phyloP scores from a whole-genome alignment of 1,284 basidiomycete genomes.

The Marasmius tenuissimus region DNA sequence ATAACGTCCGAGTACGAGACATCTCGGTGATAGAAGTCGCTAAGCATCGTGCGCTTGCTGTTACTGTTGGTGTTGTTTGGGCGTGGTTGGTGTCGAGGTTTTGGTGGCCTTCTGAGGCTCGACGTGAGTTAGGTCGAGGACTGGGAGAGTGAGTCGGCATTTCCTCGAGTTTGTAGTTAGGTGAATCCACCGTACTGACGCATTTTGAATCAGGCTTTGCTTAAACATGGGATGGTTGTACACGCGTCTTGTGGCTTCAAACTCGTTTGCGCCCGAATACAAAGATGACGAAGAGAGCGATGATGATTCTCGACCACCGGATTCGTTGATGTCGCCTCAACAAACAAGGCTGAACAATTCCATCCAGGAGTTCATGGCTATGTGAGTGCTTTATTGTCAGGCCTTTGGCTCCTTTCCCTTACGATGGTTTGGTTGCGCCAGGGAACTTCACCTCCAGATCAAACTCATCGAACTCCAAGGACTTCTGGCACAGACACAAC shows the following conservation, averaged over 20 bases:
- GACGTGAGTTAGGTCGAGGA: constrained; percentile 81
- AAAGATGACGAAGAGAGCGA: constrained; percentile 26
- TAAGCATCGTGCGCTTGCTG: constrained; percentile 74
- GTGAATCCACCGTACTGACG: neutral
- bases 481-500: constrained; percentile 83
- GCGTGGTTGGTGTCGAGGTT: constrained; percentile 85
- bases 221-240: constrained; percentile 85
- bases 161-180: neutral
- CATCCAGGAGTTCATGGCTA: constrained; percentile 87
- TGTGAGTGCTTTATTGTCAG: constrained; percentile 47
- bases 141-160: constrained; percentile 74
- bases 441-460: constrained; percentile 93
- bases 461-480: constrained; percentile 83
- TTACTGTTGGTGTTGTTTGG: constrained; percentile 89
- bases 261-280: constrained; percentile 60
- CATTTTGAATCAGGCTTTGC: constrained; percentile 57
- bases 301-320: constrained; percentile 31
- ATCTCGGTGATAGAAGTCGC: constrained; percentile 75
- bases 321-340: constrained; percentile 35
- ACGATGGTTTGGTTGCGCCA: constrained; percentile 35
- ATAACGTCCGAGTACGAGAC: constrained; percentile 77
- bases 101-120: constrained; percentile 95
- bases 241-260: constrained; percentile 75
- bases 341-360: constrained; percentile 54
- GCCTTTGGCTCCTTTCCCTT: neutral